Evolutionary conservation across 306 rosid genomes (phyloP).

Genomic region (Pyrus betulifolia): DNA sequence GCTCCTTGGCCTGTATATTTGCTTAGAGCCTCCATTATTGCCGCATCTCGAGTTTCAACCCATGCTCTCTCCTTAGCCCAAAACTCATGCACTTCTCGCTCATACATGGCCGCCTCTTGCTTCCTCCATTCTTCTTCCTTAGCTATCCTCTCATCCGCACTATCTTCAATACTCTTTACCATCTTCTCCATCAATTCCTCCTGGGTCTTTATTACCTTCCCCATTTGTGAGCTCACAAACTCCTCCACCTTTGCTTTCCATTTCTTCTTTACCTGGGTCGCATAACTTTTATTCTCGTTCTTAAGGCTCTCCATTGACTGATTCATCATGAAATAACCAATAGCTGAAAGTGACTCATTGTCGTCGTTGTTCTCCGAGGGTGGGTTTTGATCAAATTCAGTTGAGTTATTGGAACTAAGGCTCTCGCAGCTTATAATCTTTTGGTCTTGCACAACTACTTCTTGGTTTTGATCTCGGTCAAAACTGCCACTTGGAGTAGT

Average conservation of each 20-base stretch:
- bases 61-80: slow-evolving; percentile 73
- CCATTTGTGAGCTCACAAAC: slow-evolving; percentile 50
- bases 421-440: slow-evolving; percentile 14
- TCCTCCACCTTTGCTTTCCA: slow-evolving; percentile 54
- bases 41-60: slow-evolving; percentile 59
- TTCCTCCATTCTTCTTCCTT: slow-evolving; percentile 61
- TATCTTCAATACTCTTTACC: slow-evolving; percentile 41
- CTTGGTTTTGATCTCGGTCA: slow-evolving; percentile 14
- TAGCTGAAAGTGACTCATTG: slow-evolving; percentile 18
- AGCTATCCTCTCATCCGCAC: slow-evolving; percentile 43
- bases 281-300: neutral
- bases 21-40: slow-evolving; percentile 41
- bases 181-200: slow-evolving; percentile 70
- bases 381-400: slow-evolving; percentile 50
- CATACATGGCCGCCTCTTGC: slow-evolving; percentile 39
- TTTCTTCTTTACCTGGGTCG: slow-evolving; percentile 25
- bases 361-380: slow-evolving; percentile 57
- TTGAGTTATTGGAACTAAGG: slow-evolving; percentile 44
- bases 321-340: neutral
- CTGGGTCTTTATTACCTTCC: slow-evolving; percentile 52
- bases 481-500: neutral
- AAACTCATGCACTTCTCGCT: slow-evolving; percentile 34
- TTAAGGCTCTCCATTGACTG: neutral
- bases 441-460: neutral
- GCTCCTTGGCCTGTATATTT: slow-evolving; percentile 11